These are phyloP conservation scores for Odonthalia washingtoniensis DNA, from an alignment of 31 red algal genomes.

Conservation along the genomic window DNA sequence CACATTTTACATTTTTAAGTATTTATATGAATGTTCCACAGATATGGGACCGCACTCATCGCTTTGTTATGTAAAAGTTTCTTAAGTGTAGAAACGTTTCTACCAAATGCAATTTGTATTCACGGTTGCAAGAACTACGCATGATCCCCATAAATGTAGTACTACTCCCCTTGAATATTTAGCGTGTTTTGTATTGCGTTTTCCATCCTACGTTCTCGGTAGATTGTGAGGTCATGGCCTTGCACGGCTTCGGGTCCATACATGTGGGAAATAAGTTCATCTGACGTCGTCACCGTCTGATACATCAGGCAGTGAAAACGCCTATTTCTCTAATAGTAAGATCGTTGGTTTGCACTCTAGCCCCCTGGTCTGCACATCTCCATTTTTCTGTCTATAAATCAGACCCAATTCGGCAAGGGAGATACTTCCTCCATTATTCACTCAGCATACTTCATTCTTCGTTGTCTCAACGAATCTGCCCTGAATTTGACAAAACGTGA, in stretches of 20 bases:
- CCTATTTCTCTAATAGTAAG: too few species aligned
- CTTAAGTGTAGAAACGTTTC: too few species aligned
- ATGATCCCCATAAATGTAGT: not conserved
- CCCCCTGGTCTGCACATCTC: too few species aligned
- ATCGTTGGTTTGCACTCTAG: too few species aligned
- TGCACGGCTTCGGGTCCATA: not conserved
- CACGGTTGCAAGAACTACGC: not conserved
- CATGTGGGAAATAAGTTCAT: not conserved
- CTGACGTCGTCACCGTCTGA: slow-evolving; percentile 1
- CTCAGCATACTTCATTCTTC: not conserved
- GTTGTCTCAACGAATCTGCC: not conserved
- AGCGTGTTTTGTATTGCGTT: not conserved
- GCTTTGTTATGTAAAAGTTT: too few species aligned
- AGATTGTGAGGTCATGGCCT: not conserved
- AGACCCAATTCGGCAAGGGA: too few species aligned
- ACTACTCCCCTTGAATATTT: too few species aligned
- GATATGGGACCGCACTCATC: not conserved
- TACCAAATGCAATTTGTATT: not conserved
- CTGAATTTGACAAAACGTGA: too few species aligned
- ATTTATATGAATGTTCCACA: not conserved
- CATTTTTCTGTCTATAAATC: too few species aligned
- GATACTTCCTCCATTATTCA: not conserved
- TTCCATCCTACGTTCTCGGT: not conserved
- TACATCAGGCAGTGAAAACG: slow-evolving; percentile 23
- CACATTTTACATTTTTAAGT: not conserved